phyloP scores from a whole-genome alignment of 1,284 basidiomycete species.

The Leccinum huronense region DNA sequence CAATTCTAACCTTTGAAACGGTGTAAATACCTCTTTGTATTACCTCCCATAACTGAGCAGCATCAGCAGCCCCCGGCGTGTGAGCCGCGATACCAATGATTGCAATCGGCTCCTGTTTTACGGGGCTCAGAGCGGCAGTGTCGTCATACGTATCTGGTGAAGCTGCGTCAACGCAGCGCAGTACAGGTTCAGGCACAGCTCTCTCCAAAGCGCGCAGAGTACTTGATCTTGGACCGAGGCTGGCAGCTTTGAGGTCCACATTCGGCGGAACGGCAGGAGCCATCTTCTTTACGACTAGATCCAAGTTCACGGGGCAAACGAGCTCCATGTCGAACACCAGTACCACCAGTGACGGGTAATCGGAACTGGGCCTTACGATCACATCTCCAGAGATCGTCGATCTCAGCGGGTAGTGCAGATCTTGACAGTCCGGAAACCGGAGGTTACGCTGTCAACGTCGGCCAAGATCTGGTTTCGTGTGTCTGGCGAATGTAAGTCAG shows the following conservation, averaged over 20 bases:
- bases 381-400: no score
- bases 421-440: no score
- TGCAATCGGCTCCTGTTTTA: no score
- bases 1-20: slow-evolving; percentile 48
- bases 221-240: slow-evolving; percentile 55
- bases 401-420: no score
- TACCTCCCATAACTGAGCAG: no score
- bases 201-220: slow-evolving; percentile 43
- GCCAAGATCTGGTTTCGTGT: slow-evolving; percentile 42
- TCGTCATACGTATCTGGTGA: slow-evolving; percentile 31
- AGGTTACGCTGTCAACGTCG: slow-evolving; percentile 46
- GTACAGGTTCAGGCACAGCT: slow-evolving; percentile 29
- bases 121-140: no score
- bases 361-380: no score
- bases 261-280: slow-evolving; percentile 28
- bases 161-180: slow-evolving; percentile 35
- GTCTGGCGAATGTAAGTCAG: slow-evolving; percentile 34
- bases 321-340: slow-evolving; percentile 63
- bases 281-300: slow-evolving; percentile 39
- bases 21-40: slow-evolving; percentile 61
- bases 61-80: no score
- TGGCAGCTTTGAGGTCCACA: slow-evolving; percentile 42
- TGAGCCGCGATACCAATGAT: no score
- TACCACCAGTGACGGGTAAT: no score
- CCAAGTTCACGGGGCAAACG: slow-evolving; percentile 57